Conservation (phyloP, 495 filamentous ascomycete genomes). For the Neurospora intermedia region DNA sequence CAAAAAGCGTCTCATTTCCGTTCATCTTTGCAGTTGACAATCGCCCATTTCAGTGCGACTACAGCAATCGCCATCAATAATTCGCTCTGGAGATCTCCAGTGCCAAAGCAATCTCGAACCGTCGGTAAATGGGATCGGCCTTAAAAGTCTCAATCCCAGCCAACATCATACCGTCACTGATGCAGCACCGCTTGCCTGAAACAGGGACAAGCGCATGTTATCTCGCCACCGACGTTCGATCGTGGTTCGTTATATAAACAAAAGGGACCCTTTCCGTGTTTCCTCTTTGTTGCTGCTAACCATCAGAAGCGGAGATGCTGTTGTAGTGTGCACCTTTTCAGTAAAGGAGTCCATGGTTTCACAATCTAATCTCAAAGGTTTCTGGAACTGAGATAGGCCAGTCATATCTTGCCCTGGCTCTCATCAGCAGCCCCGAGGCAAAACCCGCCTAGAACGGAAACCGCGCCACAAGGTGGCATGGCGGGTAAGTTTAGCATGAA, state of each 20-base stretch:
- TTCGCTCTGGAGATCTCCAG: background rate
- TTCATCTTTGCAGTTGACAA: background rate
- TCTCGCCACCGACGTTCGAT: background rate
- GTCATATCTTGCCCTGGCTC: background rate
- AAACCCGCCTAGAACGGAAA: background rate
- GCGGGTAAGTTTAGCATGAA: background rate
- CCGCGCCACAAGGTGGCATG: background rate
- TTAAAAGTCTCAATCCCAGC: background rate
- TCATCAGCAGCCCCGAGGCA: background rate
- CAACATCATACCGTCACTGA: constrained; percentile 14
- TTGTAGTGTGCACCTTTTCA: background rate
- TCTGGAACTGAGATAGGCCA: background rate
- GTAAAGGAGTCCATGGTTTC: background rate
- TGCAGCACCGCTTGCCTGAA: constrained; percentile 16
- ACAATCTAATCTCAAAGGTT: background rate
- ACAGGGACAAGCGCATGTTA: background rate
- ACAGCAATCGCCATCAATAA: background rate
- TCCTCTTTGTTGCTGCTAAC: background rate
- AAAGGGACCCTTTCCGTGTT: background rate
- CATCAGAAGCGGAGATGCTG: background rate
- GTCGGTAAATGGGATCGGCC: background rate
- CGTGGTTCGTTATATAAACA: background rate
- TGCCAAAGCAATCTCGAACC: background rate
- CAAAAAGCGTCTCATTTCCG: background rate
- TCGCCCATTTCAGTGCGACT: background rate